These are phyloP conservation scores for Lobosporangium transversale DNA, from an alignment of 192 early-diverging fungal species.

Conservation along the genomic window DNA sequence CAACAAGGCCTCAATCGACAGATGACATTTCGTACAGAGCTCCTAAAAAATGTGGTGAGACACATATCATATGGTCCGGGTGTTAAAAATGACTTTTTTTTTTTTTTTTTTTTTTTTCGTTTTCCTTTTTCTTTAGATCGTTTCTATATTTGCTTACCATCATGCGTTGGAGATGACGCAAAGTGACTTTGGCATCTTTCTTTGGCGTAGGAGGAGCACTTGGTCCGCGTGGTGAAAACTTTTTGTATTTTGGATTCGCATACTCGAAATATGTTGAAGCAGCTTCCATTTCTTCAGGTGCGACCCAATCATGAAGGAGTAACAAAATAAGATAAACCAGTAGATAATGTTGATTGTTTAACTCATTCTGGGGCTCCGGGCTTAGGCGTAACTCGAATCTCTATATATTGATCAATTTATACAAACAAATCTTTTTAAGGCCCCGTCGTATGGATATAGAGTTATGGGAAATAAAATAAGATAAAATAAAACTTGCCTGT, in stretches of 20 bases:
- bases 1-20: slow-evolving; percentile 36
- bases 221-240: slow-evolving; percentile 38
- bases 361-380: slow-evolving; percentile 28
- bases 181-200: slow-evolving; percentile 7
- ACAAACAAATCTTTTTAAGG: too few relatives aligned
- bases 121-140: too few relatives aligned
- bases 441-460: too few relatives aligned
- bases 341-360: slow-evolving; percentile 49
- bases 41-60: slow-evolving; percentile 14
- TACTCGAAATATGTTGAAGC: slow-evolving; percentile 31
- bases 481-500: slow-evolving; percentile 22
- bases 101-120: background rate
- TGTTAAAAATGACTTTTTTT: background rate
- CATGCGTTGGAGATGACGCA: slow-evolving; percentile 22
- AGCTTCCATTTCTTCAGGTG: slow-evolving; percentile 30
- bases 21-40: slow-evolving; percentile 21
- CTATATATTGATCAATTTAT: slow-evolving; percentile 7
- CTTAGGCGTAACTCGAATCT: slow-evolving; percentile 16
- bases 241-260: slow-evolving; percentile 35
- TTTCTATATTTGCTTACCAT: too few relatives aligned
- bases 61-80: background rate
- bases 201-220: slow-evolving; percentile 6
- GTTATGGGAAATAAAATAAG: too few relatives aligned
- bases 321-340: slow-evolving; percentile 31
- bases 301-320: slow-evolving; percentile 42